Conservation (phyloP, 2,329 filamentous ascomycete species). For the Ramularia endophylla region DNA sequence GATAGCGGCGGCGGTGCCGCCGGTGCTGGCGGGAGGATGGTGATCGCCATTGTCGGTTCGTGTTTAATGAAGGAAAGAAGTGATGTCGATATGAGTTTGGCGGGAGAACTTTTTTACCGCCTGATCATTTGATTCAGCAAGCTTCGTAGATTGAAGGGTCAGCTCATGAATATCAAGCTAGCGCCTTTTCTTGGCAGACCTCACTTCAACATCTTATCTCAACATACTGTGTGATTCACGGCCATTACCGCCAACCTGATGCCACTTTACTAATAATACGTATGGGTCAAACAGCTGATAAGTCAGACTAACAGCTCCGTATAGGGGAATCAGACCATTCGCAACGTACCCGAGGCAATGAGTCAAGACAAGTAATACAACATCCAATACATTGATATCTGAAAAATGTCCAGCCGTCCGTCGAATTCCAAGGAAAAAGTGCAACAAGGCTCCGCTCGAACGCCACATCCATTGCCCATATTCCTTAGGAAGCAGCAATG, state of each 20-base stretch:
- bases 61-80: neutral
- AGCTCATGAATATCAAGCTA: neutral
- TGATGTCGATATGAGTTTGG: neutral
- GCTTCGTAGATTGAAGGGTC: neutral
- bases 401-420: neutral
- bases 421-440: neutral
- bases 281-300: too few species aligned
- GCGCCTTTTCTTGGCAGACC: too few species aligned
- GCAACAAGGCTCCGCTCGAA: neutral
- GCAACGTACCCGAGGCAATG: too few species aligned
- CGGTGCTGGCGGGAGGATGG: constrained; percentile 50
- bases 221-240: too few species aligned
- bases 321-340: too few species aligned
- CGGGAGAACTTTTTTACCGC: neutral
- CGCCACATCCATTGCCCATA: neutral
- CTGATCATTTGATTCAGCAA: neutral
- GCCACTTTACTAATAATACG: too few species aligned
- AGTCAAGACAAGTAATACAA: too few species aligned
- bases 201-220: constrained; percentile 2
- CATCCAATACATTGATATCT: neutral
- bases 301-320: too few species aligned
- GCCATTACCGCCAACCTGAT: too few species aligned
- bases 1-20: constrained; percentile 23
- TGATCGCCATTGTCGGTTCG: constrained; percentile 51
- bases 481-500: too few species aligned